Evolutionary conservation across 139 green algal genomes (phyloP).

Genomic region (Limnomonas spitsbergensis): DNA sequence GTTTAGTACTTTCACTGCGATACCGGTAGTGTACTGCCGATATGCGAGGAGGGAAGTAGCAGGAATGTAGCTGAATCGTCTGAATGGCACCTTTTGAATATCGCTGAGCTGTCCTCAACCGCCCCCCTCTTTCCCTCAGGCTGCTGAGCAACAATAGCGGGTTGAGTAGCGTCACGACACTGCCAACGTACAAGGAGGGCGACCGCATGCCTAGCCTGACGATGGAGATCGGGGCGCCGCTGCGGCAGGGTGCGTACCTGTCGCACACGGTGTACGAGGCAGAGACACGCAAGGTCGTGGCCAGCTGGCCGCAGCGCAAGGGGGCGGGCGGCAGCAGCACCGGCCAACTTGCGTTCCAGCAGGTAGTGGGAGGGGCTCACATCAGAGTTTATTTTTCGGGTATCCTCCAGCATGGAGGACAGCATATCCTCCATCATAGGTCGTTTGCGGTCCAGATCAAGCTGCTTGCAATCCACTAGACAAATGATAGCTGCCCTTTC

Average conservation of each 20-base stretch:
- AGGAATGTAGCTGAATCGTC: too few relatives aligned
- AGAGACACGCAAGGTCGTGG: background rate
- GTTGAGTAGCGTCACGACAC: background rate
- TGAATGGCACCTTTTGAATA: too few relatives aligned
- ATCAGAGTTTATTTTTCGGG: background rate
- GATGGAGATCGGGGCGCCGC: background rate
- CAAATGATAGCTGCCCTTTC: too few relatives aligned
- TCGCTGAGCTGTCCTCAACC: too few relatives aligned
- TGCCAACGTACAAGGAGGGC: background rate
- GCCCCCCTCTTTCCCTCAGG: too few relatives aligned
- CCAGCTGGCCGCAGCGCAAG: background rate
- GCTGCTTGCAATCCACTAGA: too few relatives aligned
- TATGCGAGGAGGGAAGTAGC: too few relatives aligned
- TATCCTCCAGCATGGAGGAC: background rate
- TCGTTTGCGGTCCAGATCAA: too few relatives aligned
- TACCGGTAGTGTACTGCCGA: too few relatives aligned
- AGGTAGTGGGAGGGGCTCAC: too few relatives aligned
- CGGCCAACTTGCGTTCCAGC: slow-evolving; percentile 10
- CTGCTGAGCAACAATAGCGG: background rate
- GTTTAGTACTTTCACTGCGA: too few relatives aligned
- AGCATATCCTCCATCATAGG: too few relatives aligned
- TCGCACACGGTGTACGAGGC: slow-evolving; percentile 1
- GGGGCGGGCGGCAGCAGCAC: background rate
- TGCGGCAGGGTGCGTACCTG: background rate
- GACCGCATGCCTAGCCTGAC: background rate